phyloP scores from a whole-genome alignment of 169 alveolate genomes.

The Plasmodium vivax region DNA sequence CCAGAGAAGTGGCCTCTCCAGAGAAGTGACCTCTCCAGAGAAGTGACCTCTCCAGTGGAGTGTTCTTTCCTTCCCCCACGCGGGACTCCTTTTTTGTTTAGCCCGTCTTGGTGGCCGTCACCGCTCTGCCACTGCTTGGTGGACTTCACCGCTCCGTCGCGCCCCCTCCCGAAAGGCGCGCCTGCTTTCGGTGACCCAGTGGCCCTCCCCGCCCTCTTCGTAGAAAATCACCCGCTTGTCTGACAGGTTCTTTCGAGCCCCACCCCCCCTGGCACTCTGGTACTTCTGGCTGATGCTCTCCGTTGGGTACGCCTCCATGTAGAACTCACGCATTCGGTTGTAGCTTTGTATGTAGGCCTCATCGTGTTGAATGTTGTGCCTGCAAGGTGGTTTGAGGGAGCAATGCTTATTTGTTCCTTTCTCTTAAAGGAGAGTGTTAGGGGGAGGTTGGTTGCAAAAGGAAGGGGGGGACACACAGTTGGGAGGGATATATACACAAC shows the following conservation, averaged over 20 bases:
- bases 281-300: background rate
- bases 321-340: slow-evolving; percentile 26
- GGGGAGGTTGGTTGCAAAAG: background rate
- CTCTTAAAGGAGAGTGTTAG: background rate
- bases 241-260: slow-evolving; percentile 14
- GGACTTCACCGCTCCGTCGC: background rate
- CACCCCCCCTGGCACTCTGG: background rate
- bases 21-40: too few species aligned
- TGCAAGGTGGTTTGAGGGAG: background rate
- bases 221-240: slow-evolving; percentile 47
- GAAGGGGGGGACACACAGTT: background rate
- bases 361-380: slow-evolving; percentile 62
- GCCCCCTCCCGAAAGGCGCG: slow-evolving; percentile 6
- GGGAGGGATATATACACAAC: background rate
- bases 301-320: slow-evolving; percentile 32
- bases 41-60: background rate
- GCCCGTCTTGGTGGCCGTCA: background rate
- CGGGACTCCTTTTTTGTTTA: background rate
- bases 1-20: background rate
- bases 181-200: slow-evolving; percentile 57
- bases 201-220: slow-evolving; percentile 16
- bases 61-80: background rate
- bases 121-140: background rate
- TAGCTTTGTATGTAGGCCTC: slow-evolving; percentile 24
- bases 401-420: too few species aligned